These are phyloP conservation scores for Scortechinia acanthostroma DNA, from an alignment of 2,329 filamentous ascomycete genomes.

Conservation along the genomic window DNA sequence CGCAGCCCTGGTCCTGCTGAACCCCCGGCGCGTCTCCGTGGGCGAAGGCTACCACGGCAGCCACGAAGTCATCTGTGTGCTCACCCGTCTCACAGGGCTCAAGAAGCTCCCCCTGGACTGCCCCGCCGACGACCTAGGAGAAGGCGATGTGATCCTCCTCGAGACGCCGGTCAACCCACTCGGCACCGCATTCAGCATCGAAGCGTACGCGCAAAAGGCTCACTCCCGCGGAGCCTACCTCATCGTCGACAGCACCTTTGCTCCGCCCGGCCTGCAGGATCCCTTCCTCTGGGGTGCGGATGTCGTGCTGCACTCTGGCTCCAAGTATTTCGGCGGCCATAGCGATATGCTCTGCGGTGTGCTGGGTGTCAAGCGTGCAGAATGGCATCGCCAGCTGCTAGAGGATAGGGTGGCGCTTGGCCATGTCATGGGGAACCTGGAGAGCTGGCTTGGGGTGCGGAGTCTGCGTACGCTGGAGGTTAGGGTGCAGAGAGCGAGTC, in stretches of 20 bases:
- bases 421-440: constrained; percentile 59
- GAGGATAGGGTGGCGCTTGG: constrained; percentile 52
- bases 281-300: constrained; percentile 63
- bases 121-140: constrained; percentile 14
- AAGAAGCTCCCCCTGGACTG: constrained; percentile 48
- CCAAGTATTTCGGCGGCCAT: constrained; percentile 69
- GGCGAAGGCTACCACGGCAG: constrained; percentile 67
- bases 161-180: constrained; percentile 67
- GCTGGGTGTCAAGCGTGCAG: constrained; percentile 38
- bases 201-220: constrained; percentile 49
- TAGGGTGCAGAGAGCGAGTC: constrained; percentile 51
- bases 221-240: constrained; percentile 54
- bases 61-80: constrained; percentile 56
- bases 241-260: constrained; percentile 64
- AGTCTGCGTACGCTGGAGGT: constrained; percentile 61
- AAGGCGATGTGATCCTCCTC: constrained; percentile 60
- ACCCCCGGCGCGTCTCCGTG: constrained; percentile 57
- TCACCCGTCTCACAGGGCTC: constrained; percentile 51
- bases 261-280: constrained; percentile 60
- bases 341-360: constrained; percentile 66
- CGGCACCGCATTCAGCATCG: constrained; percentile 52
- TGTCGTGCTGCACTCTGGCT: constrained; percentile 63
- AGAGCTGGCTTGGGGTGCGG: constrained; percentile 63
- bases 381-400: constrained; percentile 40
- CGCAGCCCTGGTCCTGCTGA: constrained; percentile 50